Percentiles rank a stretch among this genome's conserved stretches.
phyloP scores from a whole-genome alignment of 371 early-diverging fungal genomes.

The Choanephora cucurbitarum region DNA sequence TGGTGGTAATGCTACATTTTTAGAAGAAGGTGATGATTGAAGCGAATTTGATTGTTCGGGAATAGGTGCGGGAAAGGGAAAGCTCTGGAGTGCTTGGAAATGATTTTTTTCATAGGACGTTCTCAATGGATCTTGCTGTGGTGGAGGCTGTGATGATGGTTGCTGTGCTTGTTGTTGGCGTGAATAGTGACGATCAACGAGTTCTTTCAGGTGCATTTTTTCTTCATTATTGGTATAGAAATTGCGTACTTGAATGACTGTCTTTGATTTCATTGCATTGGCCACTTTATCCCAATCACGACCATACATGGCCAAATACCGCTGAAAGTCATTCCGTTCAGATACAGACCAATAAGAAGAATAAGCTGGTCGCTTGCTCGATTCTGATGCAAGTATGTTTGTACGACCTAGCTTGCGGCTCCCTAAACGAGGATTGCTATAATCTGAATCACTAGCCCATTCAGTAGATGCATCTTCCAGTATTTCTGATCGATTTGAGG shows the following conservation, averaged over 20 bases:
- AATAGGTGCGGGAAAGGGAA: constrained; percentile 35
- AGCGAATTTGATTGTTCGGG: constrained; percentile 12
- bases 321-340: constrained; percentile 74
- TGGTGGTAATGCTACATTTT: constrained; percentile 3
- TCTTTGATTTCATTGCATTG: constrained; percentile 73
- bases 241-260: constrained; percentile 82
- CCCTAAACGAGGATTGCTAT: constrained; percentile 3
- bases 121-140: constrained; percentile 5
- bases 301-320: constrained; percentile 64
- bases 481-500: constrained; percentile 28
- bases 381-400: constrained; percentile 21
- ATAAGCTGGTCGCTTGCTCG: constrained; percentile 47
- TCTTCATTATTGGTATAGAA: constrained; percentile 77
- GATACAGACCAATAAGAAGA: constrained; percentile 89
- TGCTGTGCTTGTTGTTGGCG: constrained; percentile 13
- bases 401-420: constrained; percentile 36
- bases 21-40: constrained; percentile 11
- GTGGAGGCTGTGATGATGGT: background rate
- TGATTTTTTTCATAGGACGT: constrained; percentile 21
- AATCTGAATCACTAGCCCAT: constrained; percentile 30
- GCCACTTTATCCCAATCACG: constrained; percentile 81
- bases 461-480: constrained; percentile 26
- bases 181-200: constrained; percentile 47
- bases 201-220: constrained; percentile 58
- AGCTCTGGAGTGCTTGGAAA: constrained; percentile 32